Base-by-base conservation (phyloP, 2,329 filamentous ascomycete species). In the Microascus cirrosus region DNA sequence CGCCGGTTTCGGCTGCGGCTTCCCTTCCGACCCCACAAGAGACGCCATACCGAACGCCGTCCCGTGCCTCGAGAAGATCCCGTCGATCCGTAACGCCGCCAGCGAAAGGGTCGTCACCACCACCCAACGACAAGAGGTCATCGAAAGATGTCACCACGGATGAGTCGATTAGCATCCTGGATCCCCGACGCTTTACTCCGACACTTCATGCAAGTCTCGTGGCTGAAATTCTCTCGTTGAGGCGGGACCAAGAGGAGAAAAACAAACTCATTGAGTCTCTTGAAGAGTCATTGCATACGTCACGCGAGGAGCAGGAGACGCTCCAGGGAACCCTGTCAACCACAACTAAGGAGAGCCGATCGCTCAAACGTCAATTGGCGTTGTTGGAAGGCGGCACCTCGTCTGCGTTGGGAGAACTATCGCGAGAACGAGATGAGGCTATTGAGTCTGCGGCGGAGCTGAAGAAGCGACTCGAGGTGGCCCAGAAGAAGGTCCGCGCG, bases 121-220 rank as follows among this genome's bases (percentile, higher is more conserved):
- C 79, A 4, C 75, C 75, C 61, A 68, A 66, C 12, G 75, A 78
- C 53, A 76, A 81, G 62, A 72, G 82, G 64, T 73, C 77, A 22
- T 80, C 81, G 15, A 75, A 78, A 59, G 85, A 90, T 67, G 71
- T 82, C 25, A 73, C 76, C 24, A 80, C 74, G 58, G 84, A 93
- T 62, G 87, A 93, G 61, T 82, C 75, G 52, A 84, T 91, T 59
- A 80, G 82, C 63, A 84, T 90, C 24, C 77, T 96, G 34, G 94
- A 99, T 67, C 91, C 94, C 2, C 84, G 93, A 58, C 83, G 94
- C 42, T 96, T 99, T 67, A 99, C 94, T 0, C 94, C 94, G 1
- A 97, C 92, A 0, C 75, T 99, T 12, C 94, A 97, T 70, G 94
- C 94, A 10, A 96, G 90, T 55, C 76, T 99, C 7, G 93, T 99